Percentiles rank a stretch among this genome's conserved stretches.
These are phyloP conservation scores for Golubevia pallescens DNA, from an alignment of 1,284 basidiomycete genomes.

Conservation along the genomic window DNA sequence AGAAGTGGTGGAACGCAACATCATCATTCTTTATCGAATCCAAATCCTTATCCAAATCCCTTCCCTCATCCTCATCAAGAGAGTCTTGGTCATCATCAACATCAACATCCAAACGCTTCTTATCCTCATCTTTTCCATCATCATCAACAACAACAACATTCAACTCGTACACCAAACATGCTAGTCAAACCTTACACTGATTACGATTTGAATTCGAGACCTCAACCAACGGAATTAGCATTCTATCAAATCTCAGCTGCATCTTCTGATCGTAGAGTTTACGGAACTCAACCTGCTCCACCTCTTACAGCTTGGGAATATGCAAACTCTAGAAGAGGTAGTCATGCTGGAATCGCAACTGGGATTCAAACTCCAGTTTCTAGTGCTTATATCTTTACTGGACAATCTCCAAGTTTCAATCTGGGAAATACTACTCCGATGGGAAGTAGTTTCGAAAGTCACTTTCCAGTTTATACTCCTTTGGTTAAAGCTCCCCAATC, in stretches of 20 bases:
- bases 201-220: neutral
- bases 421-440: neutral
- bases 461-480: neutral
- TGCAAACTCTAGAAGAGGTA: neutral
- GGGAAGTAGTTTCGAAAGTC: neutral
- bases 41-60: conserved; percentile 33
- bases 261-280: neutral
- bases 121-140: conserved; percentile 33
- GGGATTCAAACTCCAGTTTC: neutral
- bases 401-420: neutral
- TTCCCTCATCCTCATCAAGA: conserved; percentile 21
- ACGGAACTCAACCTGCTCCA: neutral
- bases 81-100: conserved; percentile 11
- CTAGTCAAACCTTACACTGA: neutral
- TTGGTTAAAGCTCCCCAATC: too few species aligned
- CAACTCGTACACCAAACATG: neutral
- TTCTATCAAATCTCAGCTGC: neutral
- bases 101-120: conserved; percentile 30
- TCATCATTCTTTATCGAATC: conserved; percentile 18
- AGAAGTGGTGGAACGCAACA: conserved; percentile 1
- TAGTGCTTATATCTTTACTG: neutral
- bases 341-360: neutral
- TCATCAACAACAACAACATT: conserved; percentile 11
- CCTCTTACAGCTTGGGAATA: neutral
- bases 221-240: neutral